Conservation (phyloP, 1,139 yeast species). For the Arxiozyma bovina region DNA sequence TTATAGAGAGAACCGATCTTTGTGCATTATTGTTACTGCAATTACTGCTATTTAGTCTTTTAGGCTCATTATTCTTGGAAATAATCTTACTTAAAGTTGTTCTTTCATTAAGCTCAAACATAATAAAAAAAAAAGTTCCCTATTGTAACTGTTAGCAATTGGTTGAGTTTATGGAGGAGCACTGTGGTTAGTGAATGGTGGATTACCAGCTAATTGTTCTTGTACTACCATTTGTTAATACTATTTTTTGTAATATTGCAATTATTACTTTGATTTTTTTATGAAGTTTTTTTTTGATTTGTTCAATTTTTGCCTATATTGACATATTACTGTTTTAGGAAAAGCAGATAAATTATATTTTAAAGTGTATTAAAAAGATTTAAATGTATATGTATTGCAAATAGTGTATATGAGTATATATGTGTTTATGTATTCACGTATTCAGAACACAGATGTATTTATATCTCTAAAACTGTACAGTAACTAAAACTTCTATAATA, state of each 20-base stretch:
- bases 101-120: conserved; percentile 8
- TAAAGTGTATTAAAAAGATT: not conserved
- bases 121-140: not conserved
- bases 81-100: not conserved
- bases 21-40: conserved; percentile 13
- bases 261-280: not conserved
- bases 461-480: not conserved
- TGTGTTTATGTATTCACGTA: not conserved
- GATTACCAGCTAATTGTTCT: not conserved
- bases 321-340: conserved; percentile 3
- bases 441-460: no score
- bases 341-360: not conserved
- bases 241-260: not conserved
- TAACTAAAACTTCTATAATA: not conserved
- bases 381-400: not conserved
- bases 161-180: not conserved
- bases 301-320: conserved; percentile 1
- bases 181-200: not conserved
- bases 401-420: not conserved
- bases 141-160: not conserved
- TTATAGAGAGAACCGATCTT: conserved; percentile 30
- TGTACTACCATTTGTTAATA: not conserved
- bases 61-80: not conserved
- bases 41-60: not conserved
- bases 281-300: not conserved